Evolutionary conservation across 169 alveolate genomes (phyloP).

Genomic region (Plasmodium berghei): DNA sequence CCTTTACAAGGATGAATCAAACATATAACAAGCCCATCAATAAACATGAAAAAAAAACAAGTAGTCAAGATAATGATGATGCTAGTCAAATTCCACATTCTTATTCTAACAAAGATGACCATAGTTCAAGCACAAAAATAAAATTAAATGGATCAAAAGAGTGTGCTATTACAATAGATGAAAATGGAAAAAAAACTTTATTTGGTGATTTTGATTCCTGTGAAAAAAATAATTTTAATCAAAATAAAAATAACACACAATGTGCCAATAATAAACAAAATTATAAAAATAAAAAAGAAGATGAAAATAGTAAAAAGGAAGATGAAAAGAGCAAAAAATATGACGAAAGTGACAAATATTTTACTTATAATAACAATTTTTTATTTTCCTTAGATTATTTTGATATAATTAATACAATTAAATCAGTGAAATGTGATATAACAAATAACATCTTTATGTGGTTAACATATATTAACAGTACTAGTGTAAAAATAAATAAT

Average conservation of each 20-base stretch:
- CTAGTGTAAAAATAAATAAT: slow-evolving; percentile 66
- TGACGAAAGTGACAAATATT: background rate
- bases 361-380: slow-evolving; percentile 46
- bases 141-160: background rate
- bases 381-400: slow-evolving; percentile 48
- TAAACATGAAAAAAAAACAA: background rate
- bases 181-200: background rate
- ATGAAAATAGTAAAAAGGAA: slow-evolving; percentile 2
- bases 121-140: background rate
- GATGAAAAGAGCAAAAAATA: background rate
- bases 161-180: background rate
- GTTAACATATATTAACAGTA: slow-evolving; percentile 71
- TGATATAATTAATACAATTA: slow-evolving; percentile 55
- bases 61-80: background rate
- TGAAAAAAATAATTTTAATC: slow-evolving; percentile 1
- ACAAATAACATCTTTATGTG: slow-evolving; percentile 56
- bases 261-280: background rate
- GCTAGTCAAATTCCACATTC: background rate
- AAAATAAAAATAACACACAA: background rate
- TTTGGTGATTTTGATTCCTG: background rate
- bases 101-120: background rate
- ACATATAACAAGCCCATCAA: slow-evolving; percentile 8
- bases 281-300: background rate
- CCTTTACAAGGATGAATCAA: slow-evolving; percentile 43
- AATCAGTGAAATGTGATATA: slow-evolving; percentile 76